Base-by-base conservation (phyloP, 1,284 basidiomycete species). In the Cystobasidium sp. region DNA sequence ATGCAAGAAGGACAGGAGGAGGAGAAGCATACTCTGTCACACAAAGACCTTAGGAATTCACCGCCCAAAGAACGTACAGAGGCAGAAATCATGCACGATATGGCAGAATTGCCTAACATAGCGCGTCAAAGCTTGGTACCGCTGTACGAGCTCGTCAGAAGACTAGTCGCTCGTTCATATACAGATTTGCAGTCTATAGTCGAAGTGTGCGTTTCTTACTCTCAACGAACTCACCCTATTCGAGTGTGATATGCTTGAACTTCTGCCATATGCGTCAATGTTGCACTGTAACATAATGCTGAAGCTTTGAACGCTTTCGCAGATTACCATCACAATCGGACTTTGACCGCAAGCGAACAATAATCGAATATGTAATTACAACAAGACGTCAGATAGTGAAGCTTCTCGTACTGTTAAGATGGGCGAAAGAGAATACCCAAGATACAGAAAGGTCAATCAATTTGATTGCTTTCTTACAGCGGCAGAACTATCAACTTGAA, bases 301-400 rank as follows among this genome's bases (percentile, higher is more conserved):
- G n/a, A 52, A 24, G 12, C 63, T 49, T 31, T 41, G 9, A 39
- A 61, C 39, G 16, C 14, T 9, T 18, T 31, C 6, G 6, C 78
- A 93, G 92, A 41, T 87, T 95, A 82, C 91, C 93, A 12, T 89
- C 89, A 77, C 89, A 91, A 86, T 89, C 91, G 14, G 92, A 94
- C 80, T 84, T 84, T n/a, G 89, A 89, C 47, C 87, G 91, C 63
- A 94, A 94, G 80, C 88, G 90, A 44, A 89, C 87, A 31, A 85
- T 96, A 52, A 91, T 92, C 10, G 90, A 93, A 78, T 94, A 91
- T 86, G 92, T 94, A 0, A 88, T 94, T 41, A 89, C 90, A 80
- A 91, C 88, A 12, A 91, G 95, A 83, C 91, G 92, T 79, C 92
- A 95, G 79, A 88, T 94, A 58, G 89, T 94, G 63, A 96, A 95